A percentile compares a stretch with the other conserved stretches of the same genome.
Evolutionary conservation across 345 rosid genomes (phyloP).

Genomic region (Citrus maxima): DNA sequence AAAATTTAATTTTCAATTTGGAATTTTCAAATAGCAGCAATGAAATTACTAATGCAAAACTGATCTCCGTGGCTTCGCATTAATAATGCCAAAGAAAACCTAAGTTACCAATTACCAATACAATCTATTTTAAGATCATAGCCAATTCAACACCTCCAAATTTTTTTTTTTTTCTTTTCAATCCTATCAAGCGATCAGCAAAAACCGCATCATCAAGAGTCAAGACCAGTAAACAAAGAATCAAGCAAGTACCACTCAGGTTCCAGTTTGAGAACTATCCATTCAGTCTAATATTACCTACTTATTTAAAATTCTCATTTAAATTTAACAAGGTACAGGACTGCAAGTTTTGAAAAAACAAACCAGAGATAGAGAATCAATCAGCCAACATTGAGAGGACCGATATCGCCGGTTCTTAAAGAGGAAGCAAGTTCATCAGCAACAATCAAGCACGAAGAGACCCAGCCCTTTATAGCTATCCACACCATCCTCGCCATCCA

Average conservation of each 20-base stretch:
- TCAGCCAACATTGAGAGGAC: conserved; percentile 80
- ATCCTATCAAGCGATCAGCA: background rate
- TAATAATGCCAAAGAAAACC: background rate
- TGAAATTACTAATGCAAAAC: background rate
- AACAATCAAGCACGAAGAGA: conserved; percentile 71
- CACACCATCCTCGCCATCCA: conserved; percentile 69
- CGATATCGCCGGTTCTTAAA: conserved; percentile 78
- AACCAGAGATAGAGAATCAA: conserved; percentile 11
- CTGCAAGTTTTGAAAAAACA: conserved; percentile 8
- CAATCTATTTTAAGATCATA: background rate
- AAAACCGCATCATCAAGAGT: background rate
- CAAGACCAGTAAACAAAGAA: background rate
- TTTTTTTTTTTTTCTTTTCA: background rate
- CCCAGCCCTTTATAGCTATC: conserved; percentile 68
- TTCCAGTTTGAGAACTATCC: too few species aligned
- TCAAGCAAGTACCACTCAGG: background rate
- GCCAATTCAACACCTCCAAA: background rate
- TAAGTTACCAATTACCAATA: background rate
- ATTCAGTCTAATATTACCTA: background rate
- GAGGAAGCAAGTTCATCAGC: conserved; percentile 85
- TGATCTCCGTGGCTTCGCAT: background rate
- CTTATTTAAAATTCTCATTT: background rate
- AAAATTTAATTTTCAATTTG: background rate
- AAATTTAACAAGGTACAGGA: background rate
- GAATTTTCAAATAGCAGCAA: background rate